Evolutionary conservation across 345 rosid genomes (phyloP).

Genomic region (Limnanthes douglasii): DNA sequence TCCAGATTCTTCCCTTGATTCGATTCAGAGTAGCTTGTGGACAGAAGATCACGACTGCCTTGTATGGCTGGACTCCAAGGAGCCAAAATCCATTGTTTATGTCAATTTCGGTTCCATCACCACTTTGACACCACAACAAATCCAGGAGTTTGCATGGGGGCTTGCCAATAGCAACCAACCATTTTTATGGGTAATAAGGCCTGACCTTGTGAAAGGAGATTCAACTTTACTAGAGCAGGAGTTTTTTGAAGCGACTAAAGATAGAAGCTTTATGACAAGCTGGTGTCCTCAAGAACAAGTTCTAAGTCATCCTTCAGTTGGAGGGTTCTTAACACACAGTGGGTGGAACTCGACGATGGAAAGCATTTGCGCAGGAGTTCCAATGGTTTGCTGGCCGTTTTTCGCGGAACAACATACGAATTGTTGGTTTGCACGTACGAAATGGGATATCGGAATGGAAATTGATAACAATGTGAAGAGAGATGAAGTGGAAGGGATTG

Average conservation of each 20-base stretch:
- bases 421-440: conserved; percentile 22
- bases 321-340: conserved; percentile 41
- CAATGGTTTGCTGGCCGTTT: conserved; percentile 53
- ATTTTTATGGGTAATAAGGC: conserved; percentile 48
- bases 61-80: conserved; percentile 30
- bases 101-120: conserved; percentile 60
- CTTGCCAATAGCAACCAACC: conserved; percentile 33
- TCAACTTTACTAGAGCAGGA: conserved; percentile 22
- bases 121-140: conserved; percentile 22
- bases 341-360: conserved; percentile 63
- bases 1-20: conserved; percentile 5
- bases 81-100: conserved; percentile 31
- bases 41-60: conserved; percentile 33
- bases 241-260: conserved; percentile 18
- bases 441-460: conserved; percentile 61
- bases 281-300: conserved; percentile 57
- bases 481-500: conserved; percentile 25
- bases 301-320: conserved; percentile 28
- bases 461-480: conserved; percentile 37
- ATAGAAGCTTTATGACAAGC: conserved; percentile 19
- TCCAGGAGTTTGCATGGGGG: conserved; percentile 57
- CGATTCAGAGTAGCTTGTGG: conserved; percentile 34
- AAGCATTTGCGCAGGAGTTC: conserved; percentile 28
- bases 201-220: conserved; percentile 35
- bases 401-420: conserved; percentile 53